Percentiles rank a stretch among this genome's conserved stretches.
These are phyloP conservation scores for Takashimella tepidaria DNA, from an alignment of 1,284 basidiomycete species.

Conservation along the genomic window DNA sequence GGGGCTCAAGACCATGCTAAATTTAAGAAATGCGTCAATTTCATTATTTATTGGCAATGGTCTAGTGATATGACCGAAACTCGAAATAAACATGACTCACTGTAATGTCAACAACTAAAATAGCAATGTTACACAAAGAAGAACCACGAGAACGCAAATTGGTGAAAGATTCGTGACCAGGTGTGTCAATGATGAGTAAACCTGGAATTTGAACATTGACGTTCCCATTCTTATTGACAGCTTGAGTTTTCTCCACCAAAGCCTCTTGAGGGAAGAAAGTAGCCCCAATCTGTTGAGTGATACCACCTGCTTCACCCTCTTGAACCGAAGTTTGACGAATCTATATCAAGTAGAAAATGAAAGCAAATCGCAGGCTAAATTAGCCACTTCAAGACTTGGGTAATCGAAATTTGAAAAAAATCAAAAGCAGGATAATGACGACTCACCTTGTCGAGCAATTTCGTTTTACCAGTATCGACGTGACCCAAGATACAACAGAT, in stretches of 20 bases:
- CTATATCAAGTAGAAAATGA: conserved; percentile 48
- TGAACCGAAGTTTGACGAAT: conserved; percentile 99
- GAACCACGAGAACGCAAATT: conserved; percentile 94
- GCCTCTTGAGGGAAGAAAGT: conserved; percentile 99
- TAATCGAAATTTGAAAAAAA: no score
- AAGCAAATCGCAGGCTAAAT: no score
- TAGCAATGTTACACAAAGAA: conserved; percentile 97
- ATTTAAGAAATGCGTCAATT: conserved; percentile 3
- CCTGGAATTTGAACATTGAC: conserved; percentile 97
- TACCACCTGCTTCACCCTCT: conserved; percentile 99
- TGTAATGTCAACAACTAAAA: conserved; percentile 99
- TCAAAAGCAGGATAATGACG: no score
- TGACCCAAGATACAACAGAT: conserved; percentile 99
- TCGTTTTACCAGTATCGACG: conserved; percentile 99
- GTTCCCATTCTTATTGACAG: conserved; percentile 77
- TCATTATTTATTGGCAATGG: no score
- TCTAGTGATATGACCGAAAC: no score
- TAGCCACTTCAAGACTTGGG: no score
- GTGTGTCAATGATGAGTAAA: conserved; percentile 94
- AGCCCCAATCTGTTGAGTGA: conserved; percentile 99
- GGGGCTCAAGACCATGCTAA: conserved; percentile 94
- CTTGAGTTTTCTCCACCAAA: conserved; percentile 85
- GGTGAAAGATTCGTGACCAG: conserved; percentile 99
- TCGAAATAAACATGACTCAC: conserved; percentile 48
- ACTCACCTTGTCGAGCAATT: conserved; percentile 87